Evolutionary conservation across 2,329 filamentous ascomycete species (phyloP).

Genomic region (Sclerotinia nivalis): DNA sequence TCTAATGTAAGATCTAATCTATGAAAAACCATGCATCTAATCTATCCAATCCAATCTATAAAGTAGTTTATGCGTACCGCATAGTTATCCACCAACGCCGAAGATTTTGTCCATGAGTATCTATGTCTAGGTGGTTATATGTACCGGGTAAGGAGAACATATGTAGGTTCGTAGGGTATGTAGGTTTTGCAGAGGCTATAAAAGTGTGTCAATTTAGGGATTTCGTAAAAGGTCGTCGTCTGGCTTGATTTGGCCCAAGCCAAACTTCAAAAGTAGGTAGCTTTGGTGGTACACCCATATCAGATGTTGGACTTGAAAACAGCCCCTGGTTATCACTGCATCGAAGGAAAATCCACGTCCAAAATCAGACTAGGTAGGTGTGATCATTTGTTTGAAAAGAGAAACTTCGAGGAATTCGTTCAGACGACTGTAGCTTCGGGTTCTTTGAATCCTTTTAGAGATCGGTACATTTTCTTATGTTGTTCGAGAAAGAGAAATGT

Average conservation of each 20-base stretch:
- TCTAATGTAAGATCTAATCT: background rate
- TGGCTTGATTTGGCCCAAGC: background rate
- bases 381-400: background rate
- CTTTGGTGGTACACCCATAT: background rate
- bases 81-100: conserved; percentile 8
- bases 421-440: conserved; percentile 24
- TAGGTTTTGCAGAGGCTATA: background rate
- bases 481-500: conserved; percentile 86
- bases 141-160: background rate
- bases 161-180: background rate
- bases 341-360: background rate
- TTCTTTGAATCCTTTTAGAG: conserved; percentile 44
- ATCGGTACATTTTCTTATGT: conserved; percentile 76
- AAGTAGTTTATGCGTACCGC: background rate
- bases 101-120: background rate
- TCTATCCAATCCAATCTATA: conserved; percentile 12
- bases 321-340: background rate
- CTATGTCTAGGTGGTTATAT: conserved; percentile 8
- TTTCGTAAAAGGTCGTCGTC: background rate
- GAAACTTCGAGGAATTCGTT: background rate
- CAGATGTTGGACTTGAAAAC: background rate
- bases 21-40: conserved; percentile 4
- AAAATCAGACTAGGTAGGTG: background rate
- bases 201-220: background rate
- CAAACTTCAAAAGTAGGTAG: background rate